Conservation (phyloP, 2,329 filamentous ascomycete species). For the Sarocladiaceae sp. region DNA sequence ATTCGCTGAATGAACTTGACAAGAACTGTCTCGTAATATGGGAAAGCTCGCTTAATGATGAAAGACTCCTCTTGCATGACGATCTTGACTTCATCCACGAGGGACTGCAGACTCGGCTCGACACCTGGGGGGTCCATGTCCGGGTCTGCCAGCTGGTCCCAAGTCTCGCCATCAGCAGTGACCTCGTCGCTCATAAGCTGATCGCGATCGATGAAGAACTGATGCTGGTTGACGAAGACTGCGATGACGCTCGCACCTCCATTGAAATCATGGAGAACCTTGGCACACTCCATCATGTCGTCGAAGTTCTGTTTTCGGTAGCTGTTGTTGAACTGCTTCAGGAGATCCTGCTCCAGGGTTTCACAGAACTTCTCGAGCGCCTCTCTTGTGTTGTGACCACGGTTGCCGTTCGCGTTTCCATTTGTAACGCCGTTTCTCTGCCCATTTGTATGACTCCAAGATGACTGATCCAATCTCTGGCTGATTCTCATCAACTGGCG, state of each 20-base stretch:
- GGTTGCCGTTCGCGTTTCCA: constrained; percentile 34
- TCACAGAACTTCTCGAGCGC: constrained; percentile 96
- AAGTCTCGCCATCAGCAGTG: constrained; percentile 67
- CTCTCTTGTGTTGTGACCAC: constrained; percentile 68
- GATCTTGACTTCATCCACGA: constrained; percentile 90
- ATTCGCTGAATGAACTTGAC: constrained; percentile 91
- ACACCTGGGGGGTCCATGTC: constrained; percentile 89
- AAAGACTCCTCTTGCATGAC: constrained; percentile 96
- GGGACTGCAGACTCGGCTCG: constrained; percentile 84
- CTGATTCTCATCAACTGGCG: constrained; percentile 92
- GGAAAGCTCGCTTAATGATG: constrained; percentile 94
- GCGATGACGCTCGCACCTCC: constrained; percentile 93
- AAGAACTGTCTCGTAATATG: constrained; percentile 91
- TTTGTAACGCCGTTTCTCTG: constrained; percentile 46
- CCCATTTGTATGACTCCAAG: constrained; percentile 64
- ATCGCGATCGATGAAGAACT: constrained; percentile 96
- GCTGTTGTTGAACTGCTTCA: constrained; percentile 96
- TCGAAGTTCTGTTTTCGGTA: constrained; percentile 94
- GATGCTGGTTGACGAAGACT: constrained; percentile 96
- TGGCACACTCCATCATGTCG: constrained; percentile 96
- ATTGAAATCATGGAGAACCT: constrained; percentile 92
- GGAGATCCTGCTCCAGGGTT: constrained; percentile 86
- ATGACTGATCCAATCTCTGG: constrained; percentile 76
- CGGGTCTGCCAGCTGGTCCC: constrained; percentile 91
- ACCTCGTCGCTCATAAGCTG: constrained; percentile 89